Conservation (phyloP, 768 basidiomycete species). For the Gloeostereum incarnatum region DNA sequence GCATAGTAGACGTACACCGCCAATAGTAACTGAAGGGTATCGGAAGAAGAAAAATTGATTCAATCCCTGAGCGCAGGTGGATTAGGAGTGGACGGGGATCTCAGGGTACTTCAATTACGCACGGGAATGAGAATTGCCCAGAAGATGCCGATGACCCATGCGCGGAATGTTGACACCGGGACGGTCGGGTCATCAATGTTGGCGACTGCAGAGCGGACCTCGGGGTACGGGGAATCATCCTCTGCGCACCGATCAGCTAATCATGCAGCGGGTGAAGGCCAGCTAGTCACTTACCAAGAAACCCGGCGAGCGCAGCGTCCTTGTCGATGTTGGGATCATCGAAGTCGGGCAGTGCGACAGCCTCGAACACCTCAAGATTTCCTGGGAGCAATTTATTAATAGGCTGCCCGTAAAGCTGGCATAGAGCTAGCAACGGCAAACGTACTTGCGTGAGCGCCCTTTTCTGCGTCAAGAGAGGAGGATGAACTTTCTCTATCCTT, state of each 20-base stretch:
- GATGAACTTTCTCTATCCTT: too few relatives aligned
- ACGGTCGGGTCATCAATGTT: constrained; percentile 44
- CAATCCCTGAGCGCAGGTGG: constrained; percentile 15
- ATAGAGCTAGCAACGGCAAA: neutral
- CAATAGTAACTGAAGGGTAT: constrained; percentile 40
- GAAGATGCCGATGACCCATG: constrained; percentile 39
- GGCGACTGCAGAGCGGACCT: constrained; percentile 45
- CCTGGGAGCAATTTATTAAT: neutral
- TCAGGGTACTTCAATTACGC: too few relatives aligned
- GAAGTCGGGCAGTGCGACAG: constrained; percentile 12
- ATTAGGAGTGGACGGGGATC: neutral
- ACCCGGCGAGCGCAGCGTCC: constrained; percentile 11
- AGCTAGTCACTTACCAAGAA: constrained; percentile 13
- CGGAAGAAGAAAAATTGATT: constrained; percentile 55
- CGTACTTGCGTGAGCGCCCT: neutral
- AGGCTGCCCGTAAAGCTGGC: neutral
- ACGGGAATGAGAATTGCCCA: constrained; percentile 25
- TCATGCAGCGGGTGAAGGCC: neutral
- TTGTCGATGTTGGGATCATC: constrained; percentile 23
- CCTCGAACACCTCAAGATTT: constrained; percentile 6
- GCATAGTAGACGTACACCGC: constrained; percentile 17
- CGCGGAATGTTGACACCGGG: constrained; percentile 37
- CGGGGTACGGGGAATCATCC: constrained; percentile 47
- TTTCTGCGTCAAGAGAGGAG: constrained; percentile 5
- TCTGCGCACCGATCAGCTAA: constrained; percentile 12